Evolutionary conservation across 73 alveolate genomes (phyloP).

Genomic region (Paramecium primaurelia): DNA sequence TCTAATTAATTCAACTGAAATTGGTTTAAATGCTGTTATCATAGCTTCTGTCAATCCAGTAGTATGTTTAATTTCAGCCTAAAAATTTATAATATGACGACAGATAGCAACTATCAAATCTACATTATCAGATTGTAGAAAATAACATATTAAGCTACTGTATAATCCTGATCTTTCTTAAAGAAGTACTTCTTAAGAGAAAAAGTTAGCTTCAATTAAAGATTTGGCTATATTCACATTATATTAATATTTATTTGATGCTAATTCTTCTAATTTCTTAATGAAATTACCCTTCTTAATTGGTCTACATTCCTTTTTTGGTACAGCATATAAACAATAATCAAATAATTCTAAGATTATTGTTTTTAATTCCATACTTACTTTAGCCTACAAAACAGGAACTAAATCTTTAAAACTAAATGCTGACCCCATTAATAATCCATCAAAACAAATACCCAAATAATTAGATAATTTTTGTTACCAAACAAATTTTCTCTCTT

Average conservation of each 20-base stretch:
- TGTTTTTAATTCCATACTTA: background rate
- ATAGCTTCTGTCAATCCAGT: constrained; percentile 14
- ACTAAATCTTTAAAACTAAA: constrained; percentile 10
- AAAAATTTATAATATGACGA: background rate
- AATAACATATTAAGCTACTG: background rate
- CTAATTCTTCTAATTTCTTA: background rate
- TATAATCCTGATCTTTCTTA: background rate
- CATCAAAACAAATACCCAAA: background rate
- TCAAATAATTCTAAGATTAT: background rate
- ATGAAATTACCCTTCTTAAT: background rate
- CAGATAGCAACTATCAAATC: background rate
- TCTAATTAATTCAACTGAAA: background rate
- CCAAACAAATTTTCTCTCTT: constrained; percentile 1
- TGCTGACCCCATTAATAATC: background rate
- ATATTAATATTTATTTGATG: background rate
- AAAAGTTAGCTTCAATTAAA: background rate
- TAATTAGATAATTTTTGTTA: background rate
- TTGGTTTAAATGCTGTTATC: constrained; percentile 22
- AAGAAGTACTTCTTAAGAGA: background rate
- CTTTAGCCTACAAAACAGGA: background rate
- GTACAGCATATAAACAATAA: background rate
- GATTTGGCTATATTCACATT: background rate
- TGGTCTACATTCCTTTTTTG: background rate
- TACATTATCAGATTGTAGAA: background rate
- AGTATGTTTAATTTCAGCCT: background rate